phyloP scores from a whole-genome alignment of 768 basidiomycete genomes.

The Lactarius akahatsu region DNA sequence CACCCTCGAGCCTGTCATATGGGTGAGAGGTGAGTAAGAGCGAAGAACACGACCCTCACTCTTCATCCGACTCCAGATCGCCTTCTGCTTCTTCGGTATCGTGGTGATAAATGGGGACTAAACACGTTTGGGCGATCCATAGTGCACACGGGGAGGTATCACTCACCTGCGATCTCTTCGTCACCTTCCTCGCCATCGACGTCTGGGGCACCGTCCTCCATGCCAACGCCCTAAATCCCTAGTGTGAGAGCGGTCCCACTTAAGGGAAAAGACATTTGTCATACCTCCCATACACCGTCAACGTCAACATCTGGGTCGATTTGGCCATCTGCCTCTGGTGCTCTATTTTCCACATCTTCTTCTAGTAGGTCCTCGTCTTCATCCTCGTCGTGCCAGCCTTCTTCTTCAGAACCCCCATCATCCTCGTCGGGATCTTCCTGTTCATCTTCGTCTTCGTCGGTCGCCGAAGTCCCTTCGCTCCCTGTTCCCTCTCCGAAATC shows the following conservation, averaged over 20 bases:
- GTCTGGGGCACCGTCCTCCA: constrained; percentile 38
- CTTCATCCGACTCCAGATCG: constrained; percentile 64
- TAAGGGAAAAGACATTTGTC: neutral
- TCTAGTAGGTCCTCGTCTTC: constrained; percentile 61
- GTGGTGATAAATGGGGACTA: constrained; percentile 42
- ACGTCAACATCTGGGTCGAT: constrained; percentile 43
- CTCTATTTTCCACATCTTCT: constrained; percentile 39
- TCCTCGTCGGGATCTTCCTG: constrained; percentile 65
- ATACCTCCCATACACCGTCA: constrained; percentile 44
- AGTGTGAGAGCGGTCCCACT: neutral
- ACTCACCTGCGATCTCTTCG: constrained; percentile 57
- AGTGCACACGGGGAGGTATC: neutral
- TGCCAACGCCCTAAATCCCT: constrained; percentile 36
- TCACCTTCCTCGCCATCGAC: constrained; percentile 39
- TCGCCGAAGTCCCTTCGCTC: constrained; percentile 77
- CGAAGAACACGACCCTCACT: constrained; percentile 39
- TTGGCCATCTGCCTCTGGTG: constrained; percentile 38
- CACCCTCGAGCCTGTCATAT: constrained; percentile 35
- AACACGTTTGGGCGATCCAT: neutral
- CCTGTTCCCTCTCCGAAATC: constrained; percentile 83
- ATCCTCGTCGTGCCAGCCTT: constrained; percentile 64
- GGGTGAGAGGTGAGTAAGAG: constrained; percentile 11
- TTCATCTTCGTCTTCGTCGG: constrained; percentile 66
- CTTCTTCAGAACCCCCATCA: constrained; percentile 55
- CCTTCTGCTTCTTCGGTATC: constrained; percentile 61